Evolutionary conservation across 2,329 filamentous ascomycete genomes (phyloP).

Genomic region (Thielaviopsis punctulata): DNA sequence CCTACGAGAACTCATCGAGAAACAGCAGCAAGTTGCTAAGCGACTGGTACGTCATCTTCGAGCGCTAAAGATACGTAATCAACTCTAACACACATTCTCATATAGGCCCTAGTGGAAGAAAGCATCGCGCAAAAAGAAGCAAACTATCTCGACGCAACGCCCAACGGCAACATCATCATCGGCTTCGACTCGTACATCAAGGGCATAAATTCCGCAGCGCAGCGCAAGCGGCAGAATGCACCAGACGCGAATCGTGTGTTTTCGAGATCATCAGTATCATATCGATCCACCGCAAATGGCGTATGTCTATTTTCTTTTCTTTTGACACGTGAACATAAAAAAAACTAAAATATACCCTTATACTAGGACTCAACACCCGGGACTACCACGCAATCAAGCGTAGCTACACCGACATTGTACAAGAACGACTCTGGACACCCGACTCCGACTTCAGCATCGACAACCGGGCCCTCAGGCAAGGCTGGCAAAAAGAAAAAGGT

Average conservation of each 20-base stretch:
- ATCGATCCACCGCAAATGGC: conserved; percentile 27
- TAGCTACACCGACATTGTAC: conserved; percentile 39
- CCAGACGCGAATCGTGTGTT: conserved; percentile 61
- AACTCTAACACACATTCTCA: conserved; percentile 12
- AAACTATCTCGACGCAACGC: conserved; percentile 79
- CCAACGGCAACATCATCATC: conserved; percentile 84
- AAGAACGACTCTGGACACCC: conserved; percentile 16
- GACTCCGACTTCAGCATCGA: conserved; percentile 31
- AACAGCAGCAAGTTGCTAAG: conserved; percentile 22
- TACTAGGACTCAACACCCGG: conserved; percentile 26
- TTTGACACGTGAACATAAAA: conserved; percentile 2
- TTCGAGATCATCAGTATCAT: conserved; percentile 45
- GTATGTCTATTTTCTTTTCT: conserved; percentile 17
- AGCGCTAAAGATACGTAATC: conserved; percentile 17
- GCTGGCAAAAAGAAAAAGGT: conserved; percentile 34
- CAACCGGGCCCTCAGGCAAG: conserved; percentile 38
- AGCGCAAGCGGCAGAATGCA: conserved; percentile 46
- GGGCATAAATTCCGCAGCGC: conserved; percentile 47
- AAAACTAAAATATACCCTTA: not conserved
- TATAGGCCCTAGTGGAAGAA: conserved; percentile 43
- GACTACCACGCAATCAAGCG: conserved; percentile 28
- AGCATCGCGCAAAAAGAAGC: conserved; percentile 70
- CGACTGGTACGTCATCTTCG: conserved; percentile 20
- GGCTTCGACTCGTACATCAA: conserved; percentile 99
- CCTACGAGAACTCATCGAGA: conserved; percentile 30